Percentiles rank a stretch among this genome's conserved stretches.
These are phyloP conservation scores for Hibiscus trionum DNA, from an alignment of 345 rosid species.

Conservation along the genomic window DNA sequence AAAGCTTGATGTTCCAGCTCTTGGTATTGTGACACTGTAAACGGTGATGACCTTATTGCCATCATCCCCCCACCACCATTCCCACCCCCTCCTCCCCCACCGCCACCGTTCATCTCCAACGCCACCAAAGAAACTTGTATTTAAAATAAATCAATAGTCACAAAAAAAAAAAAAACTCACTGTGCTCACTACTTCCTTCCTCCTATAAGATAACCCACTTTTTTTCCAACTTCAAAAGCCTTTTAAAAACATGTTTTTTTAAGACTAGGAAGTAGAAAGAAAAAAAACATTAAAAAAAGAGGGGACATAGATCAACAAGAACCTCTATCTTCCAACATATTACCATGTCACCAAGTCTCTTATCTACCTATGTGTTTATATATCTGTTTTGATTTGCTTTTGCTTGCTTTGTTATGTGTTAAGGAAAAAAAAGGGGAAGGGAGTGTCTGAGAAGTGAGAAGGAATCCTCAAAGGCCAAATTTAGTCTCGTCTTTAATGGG, in stretches of 20 bases:
- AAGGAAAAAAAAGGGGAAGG: slow-evolving; percentile 23
- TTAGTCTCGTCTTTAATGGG: slow-evolving; percentile 20
- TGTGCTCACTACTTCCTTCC: not conserved
- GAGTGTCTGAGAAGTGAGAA: slow-evolving; percentile 23
- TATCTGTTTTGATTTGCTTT: not conserved
- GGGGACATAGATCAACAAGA: slow-evolving; percentile 29
- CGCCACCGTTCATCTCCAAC: slow-evolving; percentile 23
- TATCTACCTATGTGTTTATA: not conserved
- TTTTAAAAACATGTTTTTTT: slow-evolving; percentile 5
- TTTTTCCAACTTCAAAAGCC: not conserved
- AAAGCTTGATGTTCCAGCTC: slow-evolving; percentile 56
- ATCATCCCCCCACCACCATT: slow-evolving; percentile 20
- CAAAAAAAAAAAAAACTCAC: not conserved
- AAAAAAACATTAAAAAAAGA: not conserved
- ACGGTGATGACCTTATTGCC: slow-evolving; percentile 34
- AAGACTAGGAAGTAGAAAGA: slow-evolving; percentile 1
- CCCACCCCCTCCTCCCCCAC: slow-evolving; percentile 9
- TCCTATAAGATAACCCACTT: not conserved
- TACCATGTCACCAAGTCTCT: slow-evolving; percentile 6
- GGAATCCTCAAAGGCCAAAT: slow-evolving; percentile 13
- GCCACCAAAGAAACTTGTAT: not conserved
- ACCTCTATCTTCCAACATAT: slow-evolving; percentile 19
- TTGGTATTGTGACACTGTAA: slow-evolving; percentile 55
- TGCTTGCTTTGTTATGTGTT: not conserved
- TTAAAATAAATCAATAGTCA: not conserved